Conservation (phyloP, 805 yeast species). For the Candida insectalens region DNA sequence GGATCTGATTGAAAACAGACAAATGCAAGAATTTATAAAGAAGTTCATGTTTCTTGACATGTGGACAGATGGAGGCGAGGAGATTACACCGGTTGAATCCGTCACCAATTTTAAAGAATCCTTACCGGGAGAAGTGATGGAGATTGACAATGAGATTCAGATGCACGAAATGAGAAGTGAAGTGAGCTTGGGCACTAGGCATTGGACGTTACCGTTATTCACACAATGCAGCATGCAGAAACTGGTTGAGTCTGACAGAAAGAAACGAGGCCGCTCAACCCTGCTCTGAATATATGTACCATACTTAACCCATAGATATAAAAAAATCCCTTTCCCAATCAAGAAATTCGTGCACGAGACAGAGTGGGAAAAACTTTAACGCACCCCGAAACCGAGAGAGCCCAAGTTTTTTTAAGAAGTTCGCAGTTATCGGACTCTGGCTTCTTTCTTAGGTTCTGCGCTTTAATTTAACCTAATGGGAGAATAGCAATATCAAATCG, state of each 20-base stretch:
- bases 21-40: slow-evolving; percentile 47
- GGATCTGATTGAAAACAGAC: slow-evolving; percentile 48
- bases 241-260: slow-evolving; percentile 14
- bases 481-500: no score
- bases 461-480: no score
- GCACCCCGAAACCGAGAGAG: no score
- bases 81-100: slow-evolving; percentile 1
- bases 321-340: no score
- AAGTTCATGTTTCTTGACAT: slow-evolving; percentile 36
- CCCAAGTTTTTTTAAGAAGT: no score
- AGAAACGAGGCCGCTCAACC: no score
- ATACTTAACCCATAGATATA: background rate
- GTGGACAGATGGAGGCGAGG: slow-evolving; percentile 16
- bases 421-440: no score
- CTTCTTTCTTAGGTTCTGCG: no score
- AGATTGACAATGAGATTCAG: slow-evolving; percentile 12
- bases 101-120: background rate
- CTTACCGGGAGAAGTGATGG: slow-evolving; percentile 2
- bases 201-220: slow-evolving; percentile 31
- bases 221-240: slow-evolving; percentile 20
- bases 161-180: slow-evolving; percentile 8
- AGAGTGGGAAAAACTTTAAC: no score
- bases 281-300: no score
- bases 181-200: slow-evolving; percentile 2
- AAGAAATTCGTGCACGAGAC: no score